A percentile compares a stretch with the other conserved stretches of the same genome.
These are phyloP conservation scores for Euphorbia peplus DNA, from an alignment of 345 rosid species.

Conservation along the genomic window DNA sequence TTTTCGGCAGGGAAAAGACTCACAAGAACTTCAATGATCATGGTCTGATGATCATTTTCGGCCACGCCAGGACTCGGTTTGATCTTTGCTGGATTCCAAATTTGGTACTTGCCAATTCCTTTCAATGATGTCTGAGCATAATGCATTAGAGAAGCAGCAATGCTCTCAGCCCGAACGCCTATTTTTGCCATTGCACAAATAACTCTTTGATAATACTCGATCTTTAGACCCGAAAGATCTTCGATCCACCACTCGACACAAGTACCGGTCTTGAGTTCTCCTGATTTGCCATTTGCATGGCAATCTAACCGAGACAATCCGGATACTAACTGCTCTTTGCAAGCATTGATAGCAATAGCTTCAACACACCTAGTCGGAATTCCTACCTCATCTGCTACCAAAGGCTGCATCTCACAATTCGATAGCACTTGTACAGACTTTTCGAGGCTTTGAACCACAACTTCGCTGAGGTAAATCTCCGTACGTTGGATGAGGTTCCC, in stretches of 20 bases:
- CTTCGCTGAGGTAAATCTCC: conserved; percentile 52
- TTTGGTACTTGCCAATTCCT: conserved; percentile 47
- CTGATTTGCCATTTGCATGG: conserved; percentile 30
- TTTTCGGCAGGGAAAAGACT: conserved; percentile 56
- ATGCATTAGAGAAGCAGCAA: conserved; percentile 63
- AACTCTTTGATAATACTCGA: conserved; percentile 55
- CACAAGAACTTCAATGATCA: conserved; percentile 60
- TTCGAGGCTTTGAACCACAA: conserved; percentile 56
- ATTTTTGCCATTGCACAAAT: conserved; percentile 53
- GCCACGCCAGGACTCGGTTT: conserved; percentile 30
- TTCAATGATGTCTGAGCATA: conserved; percentile 68
- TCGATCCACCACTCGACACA: conserved; percentile 78
- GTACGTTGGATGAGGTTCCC: conserved; percentile 61
- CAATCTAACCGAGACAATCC: conserved; percentile 54
- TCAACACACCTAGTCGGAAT: conserved; percentile 60
- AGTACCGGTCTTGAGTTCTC: conserved; percentile 48
- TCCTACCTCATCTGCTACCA: conserved; percentile 45
- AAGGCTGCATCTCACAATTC: conserved; percentile 47
- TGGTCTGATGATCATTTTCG: conserved; percentile 50
- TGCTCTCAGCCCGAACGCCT: conserved; percentile 57
- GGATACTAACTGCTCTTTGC: conserved; percentile 69
- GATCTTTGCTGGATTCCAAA: conserved; percentile 46
- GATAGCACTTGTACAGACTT: conserved; percentile 63
- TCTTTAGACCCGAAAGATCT: conserved; percentile 59
- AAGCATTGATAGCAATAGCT: conserved; percentile 71